Evolutionary conservation across 441 rosid genomes (phyloP).

Genomic region (Mallotus repandus): DNA sequence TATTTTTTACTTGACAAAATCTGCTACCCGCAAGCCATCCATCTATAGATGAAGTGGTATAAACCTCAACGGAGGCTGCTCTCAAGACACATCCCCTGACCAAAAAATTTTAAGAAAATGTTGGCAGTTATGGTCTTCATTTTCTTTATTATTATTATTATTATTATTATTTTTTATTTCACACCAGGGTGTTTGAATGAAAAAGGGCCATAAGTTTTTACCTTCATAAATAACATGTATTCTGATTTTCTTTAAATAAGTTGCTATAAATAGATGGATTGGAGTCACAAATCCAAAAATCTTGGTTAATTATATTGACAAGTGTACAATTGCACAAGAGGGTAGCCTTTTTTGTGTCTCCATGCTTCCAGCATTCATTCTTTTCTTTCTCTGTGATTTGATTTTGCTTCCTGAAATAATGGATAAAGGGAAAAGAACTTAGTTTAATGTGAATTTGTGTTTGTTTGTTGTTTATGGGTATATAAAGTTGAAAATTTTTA

Average conservation of each 20-base stretch:
- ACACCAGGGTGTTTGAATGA: background rate
- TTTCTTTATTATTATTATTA: no score
- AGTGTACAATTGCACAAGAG: constrained; percentile 10
- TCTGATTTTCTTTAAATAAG: background rate
- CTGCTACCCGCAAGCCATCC: no score
- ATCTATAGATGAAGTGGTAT: no score
- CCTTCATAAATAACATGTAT: no score
- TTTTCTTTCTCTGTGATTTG: background rate
- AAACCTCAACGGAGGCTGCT: no score
- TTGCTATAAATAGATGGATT: constrained; percentile 10
- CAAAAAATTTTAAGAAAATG: no score
- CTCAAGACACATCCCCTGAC: no score
- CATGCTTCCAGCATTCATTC: background rate
- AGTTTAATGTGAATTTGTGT: background rate
- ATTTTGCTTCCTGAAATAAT: background rate
- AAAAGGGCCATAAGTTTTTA: constrained; percentile 13
- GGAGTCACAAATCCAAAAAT: background rate
- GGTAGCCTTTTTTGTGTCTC: constrained; percentile 14
- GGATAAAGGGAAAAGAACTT: background rate
- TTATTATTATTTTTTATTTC: no score
- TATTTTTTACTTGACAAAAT: no score
- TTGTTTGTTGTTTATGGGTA: background rate
- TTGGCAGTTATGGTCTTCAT: no score
- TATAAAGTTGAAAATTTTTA: background rate
- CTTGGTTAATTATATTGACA: background rate